Base-by-base conservation (phyloP, 2,329 filamentous ascomycete species). In the Fusarium torulosum region DNA sequence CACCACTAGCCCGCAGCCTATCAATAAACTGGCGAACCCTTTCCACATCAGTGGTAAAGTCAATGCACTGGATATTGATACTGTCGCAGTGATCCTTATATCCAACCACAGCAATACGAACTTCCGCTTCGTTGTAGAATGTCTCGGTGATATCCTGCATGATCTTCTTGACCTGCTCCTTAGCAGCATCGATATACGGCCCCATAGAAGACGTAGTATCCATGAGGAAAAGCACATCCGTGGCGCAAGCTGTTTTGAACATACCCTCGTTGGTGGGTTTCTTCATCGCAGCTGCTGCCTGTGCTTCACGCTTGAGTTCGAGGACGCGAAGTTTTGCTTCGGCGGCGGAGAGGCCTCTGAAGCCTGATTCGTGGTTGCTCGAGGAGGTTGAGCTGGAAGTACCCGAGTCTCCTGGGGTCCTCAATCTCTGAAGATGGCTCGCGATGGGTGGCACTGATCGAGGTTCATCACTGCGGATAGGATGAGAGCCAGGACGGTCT, bases 161-260 rank as follows among this genome's bases (percentile, higher is more conserved):
- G 33, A 79, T 80, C 46, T 51, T 70, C 57, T 63, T 72, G 43
- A 80, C 74, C 49, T 80, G 78, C 3, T 71, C 50, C 44, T 79
- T 79, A 10, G 77, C 77, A 2, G 75, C 74, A 1, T 72, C 57
- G 17, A 80, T 77, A 49, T 76, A 74, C 0, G 52, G 31, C 0
- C 17, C 8, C 79, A 80, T 80, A 0, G 78, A 80, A 0, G 56
- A 57, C 0, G 79, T 80, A 1, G 75, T 77, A 55, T 80, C 79
- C 10, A 80, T 75, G 25, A 80, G 72, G 46, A 80, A 80, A 1
- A 80, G 52, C 33, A 80, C 23, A 46, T 80, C 79, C 5, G 76
- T 79, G 0, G 78, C 74, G 55, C 75, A 79, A 3, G 72, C 71
- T 3, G 55, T 44, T 53, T 75, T 75, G 66, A 79, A 79, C 17